Percentiles rank a stretch among this genome's conserved stretches.
phyloP scores from a whole-genome alignment of 306 rosid genomes.

The Citrullus amarus region DNA sequence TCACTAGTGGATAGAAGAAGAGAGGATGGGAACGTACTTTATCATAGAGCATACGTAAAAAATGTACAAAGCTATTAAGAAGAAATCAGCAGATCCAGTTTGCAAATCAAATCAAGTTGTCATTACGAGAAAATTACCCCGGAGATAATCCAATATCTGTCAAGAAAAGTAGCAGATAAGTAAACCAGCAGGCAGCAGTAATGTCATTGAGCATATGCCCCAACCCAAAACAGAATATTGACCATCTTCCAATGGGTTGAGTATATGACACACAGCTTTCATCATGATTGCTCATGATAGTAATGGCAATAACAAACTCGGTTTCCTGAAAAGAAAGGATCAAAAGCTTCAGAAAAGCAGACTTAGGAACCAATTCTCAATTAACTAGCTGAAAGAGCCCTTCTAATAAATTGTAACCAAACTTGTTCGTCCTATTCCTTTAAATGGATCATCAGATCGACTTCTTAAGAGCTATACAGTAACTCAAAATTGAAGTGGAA shows the following conservation, averaged over 20 bases:
- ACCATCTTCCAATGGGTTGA: constrained; percentile 54
- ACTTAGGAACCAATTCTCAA: background rate
- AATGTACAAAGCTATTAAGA: background rate
- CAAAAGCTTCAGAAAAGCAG: background rate
- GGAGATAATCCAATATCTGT: constrained; percentile 84
- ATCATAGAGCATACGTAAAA: background rate
- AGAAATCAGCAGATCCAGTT: background rate
- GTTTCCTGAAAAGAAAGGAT: constrained; percentile 25
- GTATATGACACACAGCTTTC: constrained; percentile 39
- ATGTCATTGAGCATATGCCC: constrained; percentile 99
- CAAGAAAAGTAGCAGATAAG: constrained; percentile 77
- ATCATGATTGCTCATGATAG: constrained; percentile 27
- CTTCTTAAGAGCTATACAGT: background rate
- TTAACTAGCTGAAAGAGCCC: background rate
- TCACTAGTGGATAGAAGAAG: too few relatives aligned
- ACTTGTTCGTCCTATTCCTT: background rate
- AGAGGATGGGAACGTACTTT: background rate
- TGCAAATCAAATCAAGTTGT: background rate
- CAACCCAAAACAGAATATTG: constrained; percentile 66
- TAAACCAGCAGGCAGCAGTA: constrained; percentile 94
- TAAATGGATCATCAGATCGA: background rate
- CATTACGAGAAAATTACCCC: constrained; percentile 25
- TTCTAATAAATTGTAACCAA: background rate
- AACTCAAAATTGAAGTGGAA: background rate
- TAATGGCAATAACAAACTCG: constrained; percentile 9